Base-by-base conservation (phyloP, 805 yeast species). In the Myxozyma melibiosi region DNA sequence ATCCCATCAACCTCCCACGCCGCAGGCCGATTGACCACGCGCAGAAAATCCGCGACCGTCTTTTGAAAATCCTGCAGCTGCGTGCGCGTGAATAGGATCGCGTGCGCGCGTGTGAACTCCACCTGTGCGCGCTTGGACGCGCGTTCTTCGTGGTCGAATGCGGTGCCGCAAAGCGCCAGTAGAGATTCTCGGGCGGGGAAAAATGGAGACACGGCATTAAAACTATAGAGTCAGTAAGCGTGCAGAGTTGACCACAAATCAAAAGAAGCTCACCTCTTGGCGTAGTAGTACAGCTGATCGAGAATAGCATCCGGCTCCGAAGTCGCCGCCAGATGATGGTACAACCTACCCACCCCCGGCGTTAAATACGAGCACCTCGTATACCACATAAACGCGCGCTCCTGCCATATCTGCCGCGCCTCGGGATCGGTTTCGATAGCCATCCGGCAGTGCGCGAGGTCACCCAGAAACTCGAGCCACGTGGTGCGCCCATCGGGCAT, bases 391-490 rank as follows among this genome's bases (percentile, higher is more conserved):
- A 42, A 42, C 14, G 63, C 62, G 14, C 33, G 41, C 8, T 35
- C 51, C n/a, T 43, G 43, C 64, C 64, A 61, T 4, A 20, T 13
- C 35, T 40, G 25, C 9, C 34, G 27, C 14, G 25, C 52, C 11
- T 39, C 35, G n/a, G n/a, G 13, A 18, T 53, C 43, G 11, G 30
- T 20, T 39, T 52, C 60, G 16, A 59, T 27, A 3, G 53, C 52
- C 62, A 51, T 46, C 8, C 55, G 22, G 35, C 52, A 58, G 9
- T 47, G 27, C 27, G 60, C 46, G 30, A 61, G 50, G 27, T 61
- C 64, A 13, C 64, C 64, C 11, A 61, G 47, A 18, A 30, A 50
- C 22, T 61, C 64, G 16, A 51, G 24, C 63, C 64, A 59, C 6
- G 53, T 59, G 13, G 20, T 48, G 22, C 25, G 34, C n/a, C 40